Base-by-base conservation (phyloP, 306 rosid species). In the Lathyrus oleraceus region DNA sequence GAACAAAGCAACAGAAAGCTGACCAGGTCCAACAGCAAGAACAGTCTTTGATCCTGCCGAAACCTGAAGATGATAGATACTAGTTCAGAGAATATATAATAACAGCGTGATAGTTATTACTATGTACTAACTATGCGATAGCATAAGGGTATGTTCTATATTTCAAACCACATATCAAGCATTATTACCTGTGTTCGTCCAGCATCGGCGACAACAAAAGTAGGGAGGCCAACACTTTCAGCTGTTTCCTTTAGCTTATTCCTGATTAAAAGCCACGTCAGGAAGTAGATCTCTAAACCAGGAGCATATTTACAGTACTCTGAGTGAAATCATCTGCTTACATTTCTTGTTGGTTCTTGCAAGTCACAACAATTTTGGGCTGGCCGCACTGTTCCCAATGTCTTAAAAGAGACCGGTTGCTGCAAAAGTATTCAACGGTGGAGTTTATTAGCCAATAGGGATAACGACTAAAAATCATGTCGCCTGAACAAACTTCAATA, bases 11-110 rank as follows among this genome's bases (percentile, higher is more conserved):
- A 23, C 13, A 44, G 36, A 16, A 61, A 81, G 77, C 64, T 58
- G 71, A 93, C 98, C 98, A 10, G 98, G 96, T 74, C 98, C 98
- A 76, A 93, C 71, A 67, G 97, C 96, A 76, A 93, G 96, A 84
- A 93, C 94, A 6, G 97, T 93, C 81, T 85, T 93, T 39, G 94
- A 90, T 21, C 98, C 97, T 20, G 92, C 81, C 51, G 28, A 40
- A 83, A 93, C 94, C 98, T 92, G 90, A 70, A 65, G 53, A 53
- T 63, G 28, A 66, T 30, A 66, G 43, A 47, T 66, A 11, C 7
- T 66, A 30, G 25, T 49, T 66, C 16, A 65, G 56, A 21, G 39
- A 43, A 44, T 25, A 23, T 14, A 25, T 13, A 65, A 25, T n/a
- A 65, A 44, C 25, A 35, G 2, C 1, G 2, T 1, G 39, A 2